These are phyloP conservation scores for Rhodofomes roseus DNA, from an alignment of 1,284 basidiomycete species.

Conservation along the genomic window DNA sequence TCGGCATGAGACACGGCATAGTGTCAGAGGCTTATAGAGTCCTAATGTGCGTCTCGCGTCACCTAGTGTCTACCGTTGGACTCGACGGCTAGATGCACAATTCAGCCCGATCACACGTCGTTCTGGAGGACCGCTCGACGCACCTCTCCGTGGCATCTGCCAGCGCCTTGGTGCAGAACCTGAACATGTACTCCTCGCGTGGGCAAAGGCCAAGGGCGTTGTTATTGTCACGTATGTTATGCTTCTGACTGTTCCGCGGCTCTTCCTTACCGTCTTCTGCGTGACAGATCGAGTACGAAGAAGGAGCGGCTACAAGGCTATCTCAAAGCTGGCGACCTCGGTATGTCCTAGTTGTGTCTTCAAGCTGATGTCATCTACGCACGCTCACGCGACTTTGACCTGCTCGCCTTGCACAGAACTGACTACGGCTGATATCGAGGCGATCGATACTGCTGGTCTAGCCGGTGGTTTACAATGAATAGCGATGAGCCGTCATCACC, in stretches of 20 bases:
- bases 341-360: conserved; percentile 22
- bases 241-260: neutral
- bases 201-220: conserved; percentile 63
- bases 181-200: conserved; percentile 67
- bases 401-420: conserved; percentile 20
- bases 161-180: conserved; percentile 53
- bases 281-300: conserved; percentile 47
- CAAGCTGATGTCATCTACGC: neutral
- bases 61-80: neutral
- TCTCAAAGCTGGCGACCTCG: conserved; percentile 44
- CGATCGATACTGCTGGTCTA: conserved; percentile 41
- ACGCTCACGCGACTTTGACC: neutral
- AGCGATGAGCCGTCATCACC: neutral
- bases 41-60: conserved; percentile 47
- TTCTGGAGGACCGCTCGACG: conserved; percentile 72
- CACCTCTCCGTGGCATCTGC: conserved; percentile 55
- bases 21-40: conserved; percentile 71
- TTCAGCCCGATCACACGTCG: conserved; percentile 61
- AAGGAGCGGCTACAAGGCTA: conserved; percentile 53
- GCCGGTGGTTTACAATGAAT: conserved; percentile 1
- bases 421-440: conserved; percentile 34
- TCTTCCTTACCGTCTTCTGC: neutral
- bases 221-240: conserved; percentile 63
- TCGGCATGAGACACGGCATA: conserved; percentile 56
- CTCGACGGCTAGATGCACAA: no score